Percentiles rank a stretch among this genome's conserved stretches.
phyloP scores from a whole-genome alignment of 257 asterid species.

The Fraxinus cuspidata region DNA sequence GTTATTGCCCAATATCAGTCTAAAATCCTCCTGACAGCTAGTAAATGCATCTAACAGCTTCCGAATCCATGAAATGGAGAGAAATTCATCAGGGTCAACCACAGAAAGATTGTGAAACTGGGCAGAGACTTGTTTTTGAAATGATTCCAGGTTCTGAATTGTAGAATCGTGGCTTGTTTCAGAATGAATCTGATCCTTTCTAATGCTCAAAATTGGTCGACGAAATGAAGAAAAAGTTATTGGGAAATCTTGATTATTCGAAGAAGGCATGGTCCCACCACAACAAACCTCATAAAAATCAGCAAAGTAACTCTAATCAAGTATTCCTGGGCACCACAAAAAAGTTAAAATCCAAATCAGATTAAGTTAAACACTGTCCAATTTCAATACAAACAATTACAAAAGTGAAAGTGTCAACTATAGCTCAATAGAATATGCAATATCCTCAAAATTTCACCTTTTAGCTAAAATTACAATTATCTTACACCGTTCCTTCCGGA shows the following conservation, averaged over 20 bases:
- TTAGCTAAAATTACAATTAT: not conserved
- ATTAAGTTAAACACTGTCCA: constrained; percentile 9
- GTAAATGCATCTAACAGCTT: constrained; percentile 65
- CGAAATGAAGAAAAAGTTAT: constrained; percentile 82
- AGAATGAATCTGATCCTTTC: constrained; percentile 65
- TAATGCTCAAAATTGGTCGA: constrained; percentile 60
- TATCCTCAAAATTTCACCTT: not conserved
- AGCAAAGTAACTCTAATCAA: constrained; percentile 2
- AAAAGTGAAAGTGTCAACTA: not conserved
- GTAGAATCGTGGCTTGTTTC: constrained; percentile 50
- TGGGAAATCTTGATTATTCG: constrained; percentile 57
- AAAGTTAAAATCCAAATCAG: not conserved
- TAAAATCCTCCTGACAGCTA: constrained; percentile 65
- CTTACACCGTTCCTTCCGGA: constrained; percentile 10
- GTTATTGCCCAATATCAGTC: constrained; percentile 41
- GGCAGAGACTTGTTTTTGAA: constrained; percentile 55
- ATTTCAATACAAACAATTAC: constrained; percentile 11
- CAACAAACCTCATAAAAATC: constrained; percentile 31
- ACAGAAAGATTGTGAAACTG: constrained; percentile 60
- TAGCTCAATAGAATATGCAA: not conserved
- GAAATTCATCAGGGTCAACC: constrained; percentile 59
- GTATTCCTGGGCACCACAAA: not conserved
- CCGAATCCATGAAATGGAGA: constrained; percentile 76
- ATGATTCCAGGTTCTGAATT: constrained; percentile 44
- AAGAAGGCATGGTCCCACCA: constrained; percentile 65